phyloP scores from a whole-genome alignment of 78 protist genomes.

The Protostelium mycophagum region DNA sequence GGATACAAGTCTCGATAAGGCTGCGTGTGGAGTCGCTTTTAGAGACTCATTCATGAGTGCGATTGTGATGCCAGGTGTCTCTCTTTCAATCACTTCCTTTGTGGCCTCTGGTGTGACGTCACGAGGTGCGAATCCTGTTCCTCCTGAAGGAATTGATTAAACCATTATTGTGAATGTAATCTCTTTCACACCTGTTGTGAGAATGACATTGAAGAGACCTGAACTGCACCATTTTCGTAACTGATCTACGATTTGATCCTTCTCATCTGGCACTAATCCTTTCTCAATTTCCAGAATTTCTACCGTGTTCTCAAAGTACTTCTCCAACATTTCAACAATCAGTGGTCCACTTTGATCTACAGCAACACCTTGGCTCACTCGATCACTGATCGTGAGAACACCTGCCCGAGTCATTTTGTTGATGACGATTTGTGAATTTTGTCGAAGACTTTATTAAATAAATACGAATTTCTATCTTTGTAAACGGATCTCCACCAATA shows the following conservation, averaged over 20 bases:
- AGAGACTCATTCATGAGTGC: constrained; percentile 41
- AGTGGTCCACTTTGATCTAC: constrained; percentile 50
- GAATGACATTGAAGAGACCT: neutral
- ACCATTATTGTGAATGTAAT: constrained; percentile 13
- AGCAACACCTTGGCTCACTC: constrained; percentile 23
- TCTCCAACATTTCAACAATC: constrained; percentile 13
- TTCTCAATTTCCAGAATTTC: neutral
- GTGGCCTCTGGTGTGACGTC: constrained; percentile 59
- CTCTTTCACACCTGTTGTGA: constrained; percentile 4
- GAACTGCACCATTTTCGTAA: neutral
- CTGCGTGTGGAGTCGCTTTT: constrained; percentile 41
- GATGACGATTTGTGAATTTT: no score
- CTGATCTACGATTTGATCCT: constrained; percentile 9
- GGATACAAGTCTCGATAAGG: constrained; percentile 35
- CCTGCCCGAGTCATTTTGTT: no score
- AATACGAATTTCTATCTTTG: no score
- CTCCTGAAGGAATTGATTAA: constrained; percentile 49
- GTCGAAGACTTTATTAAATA: no score
- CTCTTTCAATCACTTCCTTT: constrained; percentile 20
- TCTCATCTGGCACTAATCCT: constrained; percentile 40
- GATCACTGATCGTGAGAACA: constrained; percentile 41
- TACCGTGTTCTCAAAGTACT: constrained; percentile 5
- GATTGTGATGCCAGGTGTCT: constrained; percentile 30
- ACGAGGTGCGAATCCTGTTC: constrained; percentile 52
- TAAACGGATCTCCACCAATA: no score